Percentiles rank a stretch among this genome's conserved stretches.
Evolutionary conservation across 2,329 filamentous ascomycete genomes (phyloP).

Genomic region (Clarireedia monteithiana): DNA sequence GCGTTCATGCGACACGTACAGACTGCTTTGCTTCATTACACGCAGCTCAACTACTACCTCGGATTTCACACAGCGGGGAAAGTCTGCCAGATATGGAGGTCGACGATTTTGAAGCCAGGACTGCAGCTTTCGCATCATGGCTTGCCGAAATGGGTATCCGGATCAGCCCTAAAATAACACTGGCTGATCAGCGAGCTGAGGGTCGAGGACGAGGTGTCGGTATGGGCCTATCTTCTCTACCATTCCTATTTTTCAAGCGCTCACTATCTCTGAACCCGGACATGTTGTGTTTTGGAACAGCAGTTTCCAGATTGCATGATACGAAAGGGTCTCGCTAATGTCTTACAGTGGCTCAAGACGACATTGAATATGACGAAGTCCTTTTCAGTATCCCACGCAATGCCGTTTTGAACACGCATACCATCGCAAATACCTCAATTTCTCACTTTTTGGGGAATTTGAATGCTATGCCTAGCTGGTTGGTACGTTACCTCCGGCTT

Average conservation of each 20-base stretch:
- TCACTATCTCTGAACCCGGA: no score
- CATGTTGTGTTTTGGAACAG: no score
- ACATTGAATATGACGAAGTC: slow-evolving; percentile 54
- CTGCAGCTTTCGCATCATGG: slow-evolving; percentile 49
- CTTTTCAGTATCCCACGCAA: slow-evolving; percentile 57
- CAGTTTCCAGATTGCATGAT: no score
- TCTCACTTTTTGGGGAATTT: slow-evolving; percentile 34
- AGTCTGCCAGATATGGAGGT: slow-evolving; percentile 18
- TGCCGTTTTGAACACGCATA: slow-evolving; percentile 51
- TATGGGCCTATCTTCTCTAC: slow-evolving; percentile 24
- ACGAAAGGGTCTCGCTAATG: slow-evolving; percentile 11
- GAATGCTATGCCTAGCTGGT: slow-evolving; percentile 37
- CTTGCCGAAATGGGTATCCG: slow-evolving; percentile 43
- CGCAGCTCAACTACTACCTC: background rate
- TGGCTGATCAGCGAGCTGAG: slow-evolving; percentile 48
- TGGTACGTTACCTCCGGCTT: slow-evolving; percentile 25
- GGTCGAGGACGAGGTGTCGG: slow-evolving; percentile 55
- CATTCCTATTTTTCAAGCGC: background rate
- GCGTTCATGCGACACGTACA: background rate
- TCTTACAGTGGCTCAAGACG: slow-evolving; percentile 44
- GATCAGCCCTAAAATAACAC: slow-evolving; percentile 48
- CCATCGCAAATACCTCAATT: slow-evolving; percentile 32
- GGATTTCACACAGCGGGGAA: background rate
- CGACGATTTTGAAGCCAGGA: slow-evolving; percentile 37
- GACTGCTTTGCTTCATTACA: slow-evolving; percentile 1